A percentile compares a stretch with the other conserved stretches of the same genome.
phyloP scores from a whole-genome alignment of 1,284 basidiomycete species.

The Ceratobasidium sp. region DNA sequence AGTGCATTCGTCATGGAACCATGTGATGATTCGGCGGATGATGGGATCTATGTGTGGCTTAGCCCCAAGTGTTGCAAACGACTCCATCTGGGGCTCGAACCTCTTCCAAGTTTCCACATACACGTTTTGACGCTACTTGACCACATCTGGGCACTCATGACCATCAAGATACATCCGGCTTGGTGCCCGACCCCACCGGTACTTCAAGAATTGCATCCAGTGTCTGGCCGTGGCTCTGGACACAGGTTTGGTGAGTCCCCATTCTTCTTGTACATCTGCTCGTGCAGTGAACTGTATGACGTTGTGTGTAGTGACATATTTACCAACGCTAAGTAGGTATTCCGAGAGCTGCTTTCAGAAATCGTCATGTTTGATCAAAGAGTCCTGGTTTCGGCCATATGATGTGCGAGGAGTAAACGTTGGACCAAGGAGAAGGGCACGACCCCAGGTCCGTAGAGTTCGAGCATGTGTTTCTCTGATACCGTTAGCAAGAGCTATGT shows the following conservation, averaged over 20 bases:
- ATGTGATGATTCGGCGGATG: not conserved
- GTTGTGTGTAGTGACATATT: constrained; percentile 30
- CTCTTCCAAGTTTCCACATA: not conserved
- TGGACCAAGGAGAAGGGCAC: not conserved
- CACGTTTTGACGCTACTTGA: not conserved
- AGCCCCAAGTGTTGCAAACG: not conserved
- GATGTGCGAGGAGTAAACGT: not conserved
- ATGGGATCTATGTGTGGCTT: not conserved
- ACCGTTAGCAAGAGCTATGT: not conserved
- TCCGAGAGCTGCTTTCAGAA: not conserved
- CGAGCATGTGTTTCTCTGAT: not conserved
- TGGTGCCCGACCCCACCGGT: constrained; percentile 7
- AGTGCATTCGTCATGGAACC: constrained; percentile 19
- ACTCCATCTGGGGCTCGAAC: not conserved
- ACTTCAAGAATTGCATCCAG: constrained; percentile 25
- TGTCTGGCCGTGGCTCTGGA: constrained; percentile 25
- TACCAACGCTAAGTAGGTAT: constrained; percentile 21
- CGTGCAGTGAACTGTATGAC: constrained; percentile 22
- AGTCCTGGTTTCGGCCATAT: not conserved
- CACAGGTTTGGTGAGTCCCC: constrained; percentile 20
- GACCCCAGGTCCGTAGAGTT: constrained; percentile 1
- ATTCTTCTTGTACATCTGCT: constrained; percentile 1
- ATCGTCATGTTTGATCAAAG: not conserved
- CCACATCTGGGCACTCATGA: constrained; percentile 7
- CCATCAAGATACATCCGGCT: constrained; percentile 43